phyloP scores from a whole-genome alignment of 192 early-diverging fungal species.

The Phycomyces blakesleeanus region DNA sequence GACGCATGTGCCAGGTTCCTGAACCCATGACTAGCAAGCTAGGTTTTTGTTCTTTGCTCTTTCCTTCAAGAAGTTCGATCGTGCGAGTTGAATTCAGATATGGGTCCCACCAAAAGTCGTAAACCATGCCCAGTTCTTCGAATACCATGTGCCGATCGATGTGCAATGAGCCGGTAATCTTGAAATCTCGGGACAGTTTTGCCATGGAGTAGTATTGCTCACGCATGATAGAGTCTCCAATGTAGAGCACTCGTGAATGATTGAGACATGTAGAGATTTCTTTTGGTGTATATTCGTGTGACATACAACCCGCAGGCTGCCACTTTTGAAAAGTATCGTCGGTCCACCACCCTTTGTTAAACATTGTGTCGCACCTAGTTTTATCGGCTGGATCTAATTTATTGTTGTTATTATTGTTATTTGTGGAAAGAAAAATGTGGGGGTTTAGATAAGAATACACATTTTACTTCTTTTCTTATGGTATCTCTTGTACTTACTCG shows the following conservation, averaged over 20 bases:
- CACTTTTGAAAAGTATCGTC: conserved; percentile 42
- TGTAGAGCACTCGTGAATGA: conserved; percentile 47
- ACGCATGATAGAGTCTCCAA: conserved; percentile 69
- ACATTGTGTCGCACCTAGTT: conserved; percentile 5
- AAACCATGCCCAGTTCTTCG: conserved; percentile 25
- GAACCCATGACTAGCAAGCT: conserved; percentile 48
- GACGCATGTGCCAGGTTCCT: conserved; percentile 67
- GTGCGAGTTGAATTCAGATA: conserved; percentile 52
- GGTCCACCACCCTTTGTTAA: conserved; percentile 53
- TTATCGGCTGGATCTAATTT: no score
- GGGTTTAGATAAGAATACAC: no score
- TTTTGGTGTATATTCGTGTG: conserved; percentile 46
- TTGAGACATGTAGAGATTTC: conserved; percentile 45
- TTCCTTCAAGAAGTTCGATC: conserved; percentile 12
- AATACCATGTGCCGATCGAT: conserved; percentile 41
- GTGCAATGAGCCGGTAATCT: conserved; percentile 32
- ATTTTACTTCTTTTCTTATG: no score
- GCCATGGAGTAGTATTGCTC: conserved; percentile 55
- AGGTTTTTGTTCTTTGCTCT: conserved; percentile 12
- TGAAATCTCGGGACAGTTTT: conserved; percentile 38
- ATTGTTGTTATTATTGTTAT: no score
- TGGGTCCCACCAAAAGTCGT: conserved; percentile 76
- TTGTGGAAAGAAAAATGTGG: no score
- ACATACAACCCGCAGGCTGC: conserved; percentile 61
- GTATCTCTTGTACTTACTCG: no score